phyloP scores from a whole-genome alignment of 371 early-diverging fungal genomes.

The Apophysomyces variabilis region DNA sequence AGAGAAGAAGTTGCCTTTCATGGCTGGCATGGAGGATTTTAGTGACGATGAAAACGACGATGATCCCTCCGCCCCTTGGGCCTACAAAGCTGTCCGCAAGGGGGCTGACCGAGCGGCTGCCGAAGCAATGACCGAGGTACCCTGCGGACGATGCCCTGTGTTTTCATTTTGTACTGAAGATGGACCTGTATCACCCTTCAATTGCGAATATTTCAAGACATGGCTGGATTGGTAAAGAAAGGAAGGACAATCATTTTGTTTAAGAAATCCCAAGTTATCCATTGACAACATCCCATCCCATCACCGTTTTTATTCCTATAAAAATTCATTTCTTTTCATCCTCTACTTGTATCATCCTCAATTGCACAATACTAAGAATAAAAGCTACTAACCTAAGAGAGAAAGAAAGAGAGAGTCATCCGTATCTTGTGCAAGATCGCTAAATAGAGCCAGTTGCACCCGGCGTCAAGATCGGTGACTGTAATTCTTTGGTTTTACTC shows the following conservation, averaged over 20 bases:
- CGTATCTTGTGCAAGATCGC: too few species aligned
- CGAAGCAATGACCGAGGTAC: constrained; percentile 73
- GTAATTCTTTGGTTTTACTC: too few species aligned
- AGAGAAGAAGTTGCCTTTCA: constrained; percentile 63
- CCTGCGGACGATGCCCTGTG: constrained; percentile 86
- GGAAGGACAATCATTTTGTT: not conserved
- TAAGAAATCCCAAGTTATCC: too few species aligned
- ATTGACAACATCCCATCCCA: too few species aligned
- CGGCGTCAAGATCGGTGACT: too few species aligned
- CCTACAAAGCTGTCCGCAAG: constrained; percentile 75
- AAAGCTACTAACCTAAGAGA: too few species aligned
- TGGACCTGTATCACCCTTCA: constrained; percentile 78
- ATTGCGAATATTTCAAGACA: constrained; percentile 76
- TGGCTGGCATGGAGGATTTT: constrained; percentile 52
- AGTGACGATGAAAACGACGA: constrained; percentile 60
- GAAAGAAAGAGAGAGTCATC: too few species aligned
- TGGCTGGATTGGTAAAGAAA: constrained; percentile 69
- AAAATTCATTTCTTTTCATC: too few species aligned
- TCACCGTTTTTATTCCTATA: too few species aligned
- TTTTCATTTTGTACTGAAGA: constrained; percentile 70
- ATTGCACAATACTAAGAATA: too few species aligned
- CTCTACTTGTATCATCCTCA: too few species aligned
- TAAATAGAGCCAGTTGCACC: too few species aligned
- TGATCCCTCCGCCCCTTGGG: constrained; percentile 58
- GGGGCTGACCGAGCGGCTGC: constrained; percentile 47